These are phyloP conservation scores for Xylaria venustula DNA, from an alignment of 495 filamentous ascomycete species.

Conservation along the genomic window DNA sequence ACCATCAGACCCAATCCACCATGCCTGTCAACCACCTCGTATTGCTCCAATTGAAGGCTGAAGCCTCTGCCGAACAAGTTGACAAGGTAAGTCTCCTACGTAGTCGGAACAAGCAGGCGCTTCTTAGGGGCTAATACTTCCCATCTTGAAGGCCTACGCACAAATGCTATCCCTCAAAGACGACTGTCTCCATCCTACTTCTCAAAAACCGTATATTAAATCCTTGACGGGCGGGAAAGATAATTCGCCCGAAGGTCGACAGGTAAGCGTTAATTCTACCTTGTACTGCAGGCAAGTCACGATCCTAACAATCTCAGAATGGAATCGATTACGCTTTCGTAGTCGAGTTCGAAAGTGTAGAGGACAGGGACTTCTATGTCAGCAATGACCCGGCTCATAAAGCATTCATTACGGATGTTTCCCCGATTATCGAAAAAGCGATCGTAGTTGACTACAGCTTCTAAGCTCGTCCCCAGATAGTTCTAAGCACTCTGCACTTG, in stretches of 20 bases:
- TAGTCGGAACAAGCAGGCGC: too few relatives aligned
- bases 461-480: constrained; percentile 15
- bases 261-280: constrained; percentile 43
- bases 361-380: constrained; percentile 59
- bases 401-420: constrained; percentile 40
- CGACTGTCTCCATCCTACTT: constrained; percentile 49
- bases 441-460: constrained; percentile 44
- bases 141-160: constrained; percentile 19
- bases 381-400: constrained; percentile 49
- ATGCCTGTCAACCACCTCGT: not conserved
- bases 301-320: constrained; percentile 31
- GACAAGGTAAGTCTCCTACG: too few relatives aligned
- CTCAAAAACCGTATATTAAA: constrained; percentile 57
- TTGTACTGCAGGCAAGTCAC: not conserved
- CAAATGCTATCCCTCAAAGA: constrained; percentile 37
- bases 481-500: too few relatives aligned
- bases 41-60: too few relatives aligned
- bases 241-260: constrained; percentile 62
- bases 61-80: too few relatives aligned
- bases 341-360: constrained; percentile 55
- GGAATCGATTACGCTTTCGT: constrained; percentile 62
- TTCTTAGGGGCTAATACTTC: too few relatives aligned
- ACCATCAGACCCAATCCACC: too few relatives aligned
- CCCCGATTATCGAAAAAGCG: constrained; percentile 35
- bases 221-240: constrained; percentile 59